These are phyloP conservation scores for Kuraishia cidri DNA, from an alignment of 805 yeast species.

Conservation along the genomic window DNA sequence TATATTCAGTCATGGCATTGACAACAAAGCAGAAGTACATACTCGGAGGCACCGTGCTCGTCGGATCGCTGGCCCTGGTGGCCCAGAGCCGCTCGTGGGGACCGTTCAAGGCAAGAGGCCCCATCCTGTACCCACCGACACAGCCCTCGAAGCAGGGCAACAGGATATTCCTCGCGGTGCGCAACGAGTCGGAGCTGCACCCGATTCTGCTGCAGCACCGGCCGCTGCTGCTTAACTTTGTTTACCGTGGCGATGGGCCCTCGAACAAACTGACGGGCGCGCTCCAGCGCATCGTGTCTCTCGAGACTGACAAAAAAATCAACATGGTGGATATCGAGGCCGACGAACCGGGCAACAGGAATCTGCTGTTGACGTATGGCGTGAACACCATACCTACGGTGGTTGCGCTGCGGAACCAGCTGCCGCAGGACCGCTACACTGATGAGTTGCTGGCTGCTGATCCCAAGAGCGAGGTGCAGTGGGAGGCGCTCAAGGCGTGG, in stretches of 20 bases:
- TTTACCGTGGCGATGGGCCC: slow-evolving; percentile 52
- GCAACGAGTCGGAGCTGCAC: slow-evolving; percentile 47
- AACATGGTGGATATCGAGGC: slow-evolving; percentile 66
- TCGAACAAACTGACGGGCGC: slow-evolving; percentile 58
- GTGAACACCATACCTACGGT: slow-evolving; percentile 51
- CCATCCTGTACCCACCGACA: slow-evolving; percentile 22
- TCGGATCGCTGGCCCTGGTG: slow-evolving; percentile 15
- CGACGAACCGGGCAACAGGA: slow-evolving; percentile 57
- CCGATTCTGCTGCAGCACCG: slow-evolving; percentile 39
- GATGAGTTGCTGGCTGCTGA: slow-evolving; percentile 17
- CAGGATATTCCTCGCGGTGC: slow-evolving; percentile 41
- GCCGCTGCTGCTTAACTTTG: slow-evolving; percentile 68
- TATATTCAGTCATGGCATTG: too few species aligned
- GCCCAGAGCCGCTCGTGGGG: slow-evolving; percentile 16
- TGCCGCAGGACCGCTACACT: slow-evolving; percentile 35
- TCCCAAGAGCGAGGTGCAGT: slow-evolving; percentile 26
- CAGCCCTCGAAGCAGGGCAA: slow-evolving; percentile 21
- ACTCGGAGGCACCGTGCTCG: slow-evolving; percentile 14
- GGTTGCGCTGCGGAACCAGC: slow-evolving; percentile 57
- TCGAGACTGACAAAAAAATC: slow-evolving; percentile 39
- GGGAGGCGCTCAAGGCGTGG: slow-evolving; percentile 32
- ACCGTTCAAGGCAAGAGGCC: slow-evolving; percentile 18
- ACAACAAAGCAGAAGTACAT: slow-evolving; percentile 20
- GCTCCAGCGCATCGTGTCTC: slow-evolving; percentile 40
- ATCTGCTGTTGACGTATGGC: slow-evolving; percentile 42